Evolutionary conservation across 805 yeast genomes (phyloP).

Genomic region (Scheffersomyces amazonensis): DNA sequence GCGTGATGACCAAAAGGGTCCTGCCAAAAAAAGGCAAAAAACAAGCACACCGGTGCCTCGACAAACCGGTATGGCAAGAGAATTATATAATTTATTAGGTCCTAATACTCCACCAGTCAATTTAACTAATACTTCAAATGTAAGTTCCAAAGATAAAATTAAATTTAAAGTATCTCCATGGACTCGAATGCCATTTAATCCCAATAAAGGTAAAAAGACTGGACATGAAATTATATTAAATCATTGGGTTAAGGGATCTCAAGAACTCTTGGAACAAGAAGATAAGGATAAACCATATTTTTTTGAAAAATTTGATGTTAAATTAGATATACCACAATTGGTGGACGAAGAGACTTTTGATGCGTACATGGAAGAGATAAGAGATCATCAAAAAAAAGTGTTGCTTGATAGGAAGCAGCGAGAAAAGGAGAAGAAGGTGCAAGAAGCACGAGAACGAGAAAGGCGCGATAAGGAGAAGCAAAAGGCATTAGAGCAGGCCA

Average conservation of each 20-base stretch:
- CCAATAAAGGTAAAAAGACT: constrained; percentile 50
- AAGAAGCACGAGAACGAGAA: constrained; percentile 9
- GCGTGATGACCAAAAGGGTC: constrained; percentile 40
- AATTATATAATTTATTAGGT: constrained; percentile 82
- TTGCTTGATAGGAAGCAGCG: constrained; percentile 11
- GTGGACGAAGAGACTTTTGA: constrained; percentile 58
- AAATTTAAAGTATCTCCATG: constrained; percentile 78
- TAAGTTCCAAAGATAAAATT: constrained; percentile 61
- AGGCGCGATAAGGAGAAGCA: constrained; percentile 5
- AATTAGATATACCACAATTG: constrained; percentile 67
- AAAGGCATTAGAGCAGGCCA: background rate
- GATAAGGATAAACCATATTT: constrained; percentile 46
- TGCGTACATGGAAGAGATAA: constrained; percentile 44
- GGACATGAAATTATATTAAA: constrained; percentile 44
- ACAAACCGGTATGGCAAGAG: constrained; percentile 80
- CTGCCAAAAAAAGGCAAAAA: constrained; percentile 41
- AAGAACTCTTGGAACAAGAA: constrained; percentile 37
- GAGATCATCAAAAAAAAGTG: constrained; percentile 18
- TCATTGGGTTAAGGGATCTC: constrained; percentile 88
- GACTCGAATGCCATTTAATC: constrained; percentile 62
- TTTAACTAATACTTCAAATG: constrained; percentile 38
- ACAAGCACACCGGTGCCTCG: constrained; percentile 17
- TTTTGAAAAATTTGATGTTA: constrained; percentile 73
- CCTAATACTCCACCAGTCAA: constrained; percentile 85
- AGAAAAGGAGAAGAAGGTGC: constrained; percentile 11